phyloP scores from a whole-genome alignment of 2,329 filamentous ascomycete species.

The Metarhizium anisopliae region DNA sequence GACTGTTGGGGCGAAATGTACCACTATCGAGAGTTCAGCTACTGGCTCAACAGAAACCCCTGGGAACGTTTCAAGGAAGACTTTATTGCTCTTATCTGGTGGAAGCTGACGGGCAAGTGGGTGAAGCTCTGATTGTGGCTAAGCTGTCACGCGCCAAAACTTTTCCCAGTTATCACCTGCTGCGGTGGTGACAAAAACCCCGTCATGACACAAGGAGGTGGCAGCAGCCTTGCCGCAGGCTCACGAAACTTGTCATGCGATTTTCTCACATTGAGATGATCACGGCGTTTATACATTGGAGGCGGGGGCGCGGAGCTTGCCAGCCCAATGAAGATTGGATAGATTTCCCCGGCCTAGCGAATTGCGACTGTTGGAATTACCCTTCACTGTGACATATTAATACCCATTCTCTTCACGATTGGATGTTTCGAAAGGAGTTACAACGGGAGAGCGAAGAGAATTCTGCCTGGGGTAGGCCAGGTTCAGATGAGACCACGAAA shows the following conservation, averaged over 20 bases:
- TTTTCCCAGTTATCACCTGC: neutral
- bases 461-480: neutral
- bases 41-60: conserved; percentile 71
- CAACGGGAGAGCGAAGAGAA: neutral
- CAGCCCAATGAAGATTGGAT: neutral
- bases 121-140: conserved; percentile 38
- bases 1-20: conserved; percentile 99
- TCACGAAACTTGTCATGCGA: neutral
- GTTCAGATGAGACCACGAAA: neutral
- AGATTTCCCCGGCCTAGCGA: neutral
- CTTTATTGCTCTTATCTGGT: conserved; percentile 50
- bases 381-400: neutral
- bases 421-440: neutral
- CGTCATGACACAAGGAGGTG: too few relatives aligned
- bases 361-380: neutral
- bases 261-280: neutral
- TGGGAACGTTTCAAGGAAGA: conserved; percentile 74
- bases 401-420: neutral
- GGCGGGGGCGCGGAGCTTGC: neutral
- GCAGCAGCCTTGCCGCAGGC: too few relatives aligned
- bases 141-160: neutral
- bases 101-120: conserved; percentile 52
- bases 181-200: too few relatives aligned
- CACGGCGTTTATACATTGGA: neutral
- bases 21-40: conserved; percentile 84